Conservation (phyloP, 495 filamentous ascomycete genomes). For the Usnea hakonensis region DNA sequence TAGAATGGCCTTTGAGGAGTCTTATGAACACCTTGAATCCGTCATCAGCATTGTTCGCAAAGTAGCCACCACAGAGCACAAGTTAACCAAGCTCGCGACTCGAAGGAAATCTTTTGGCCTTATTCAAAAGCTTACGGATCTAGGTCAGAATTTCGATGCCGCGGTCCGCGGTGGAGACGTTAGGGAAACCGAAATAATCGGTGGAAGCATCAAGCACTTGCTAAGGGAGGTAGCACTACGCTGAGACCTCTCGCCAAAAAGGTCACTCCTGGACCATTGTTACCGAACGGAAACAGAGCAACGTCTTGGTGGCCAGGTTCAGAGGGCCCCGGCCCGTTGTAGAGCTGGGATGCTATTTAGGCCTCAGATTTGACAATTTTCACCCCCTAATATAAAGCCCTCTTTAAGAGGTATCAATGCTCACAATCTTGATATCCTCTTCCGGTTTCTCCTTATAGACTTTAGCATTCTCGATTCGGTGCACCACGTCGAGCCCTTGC, state of each 20-base stretch:
- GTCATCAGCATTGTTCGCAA: too few relatives aligned
- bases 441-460: conserved; percentile 95
- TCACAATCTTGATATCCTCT: conserved; percentile 96
- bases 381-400: not conserved
- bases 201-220: too few relatives aligned
- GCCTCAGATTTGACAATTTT: not conserved
- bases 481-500: conserved; percentile 87
- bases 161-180: too few relatives aligned
- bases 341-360: not conserved
- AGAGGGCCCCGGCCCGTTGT: not conserved
- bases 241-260: not conserved
- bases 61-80: too few relatives aligned
- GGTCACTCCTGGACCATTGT: not conserved
- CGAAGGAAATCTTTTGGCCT: too few relatives aligned
- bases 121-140: too few relatives aligned
- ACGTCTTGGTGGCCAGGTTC: not conserved
- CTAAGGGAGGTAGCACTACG: too few relatives aligned
- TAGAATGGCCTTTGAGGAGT: too few relatives aligned
- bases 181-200: too few relatives aligned
- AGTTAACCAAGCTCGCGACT: too few relatives aligned
- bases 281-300: not conserved
- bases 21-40: too few relatives aligned
- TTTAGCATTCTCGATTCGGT: conserved; percentile 87
- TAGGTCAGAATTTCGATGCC: too few relatives aligned
- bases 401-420: conserved; percentile 52